Base-by-base conservation (phyloP, 2,329 filamentous ascomycete species). In the Coleophoma eucalyptorum region DNA sequence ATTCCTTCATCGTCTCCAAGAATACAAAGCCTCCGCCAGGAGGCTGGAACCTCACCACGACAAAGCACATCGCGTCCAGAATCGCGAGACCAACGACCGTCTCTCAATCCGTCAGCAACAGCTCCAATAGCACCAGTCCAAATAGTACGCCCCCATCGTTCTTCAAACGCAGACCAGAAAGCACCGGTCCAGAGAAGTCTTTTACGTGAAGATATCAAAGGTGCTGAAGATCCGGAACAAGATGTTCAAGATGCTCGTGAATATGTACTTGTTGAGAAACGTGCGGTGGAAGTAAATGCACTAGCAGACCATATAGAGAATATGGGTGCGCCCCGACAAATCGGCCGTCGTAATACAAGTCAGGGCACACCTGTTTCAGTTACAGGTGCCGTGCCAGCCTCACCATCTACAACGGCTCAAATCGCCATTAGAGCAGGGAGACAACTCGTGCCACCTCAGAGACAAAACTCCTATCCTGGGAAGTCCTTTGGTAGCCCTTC, bases 251-350 rank as follows among this genome's bases (percentile, higher is more conserved):
- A 97, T 57, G 84, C 95, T 65, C 84, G 93, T 57, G 94, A 97
- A 58, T 99, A 97, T 62, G 93, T 99, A 18, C 78, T 97, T 21
- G 90, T 99, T 12, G 94, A 99, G 72, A 96, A 97, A 73, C 85
- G 87, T 57, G 88, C 91, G 18, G 92, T 99, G 11, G 93, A 97
- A 68, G 93, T 99, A 46, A 97, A 99, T 67, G 94, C 94, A 3
- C 87, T 99, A 62, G 94, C 94, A 19, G 94, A 99, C 68, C 93
- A 97, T 69, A 76, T 99, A 65, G 92, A 90, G 42, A 60, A 58
- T 48, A 35, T 66, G 16, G 47, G 42, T 67, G 64, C 20, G 66
- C 76, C 53, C 67, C 81, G 81, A 10, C 76, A 81, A 19, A 82
- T 94, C 63, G 73, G 86, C 41, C 86, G 91, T 50, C 82, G 91